A percentile compares a stretch with the other conserved stretches of the same genome.
Evolutionary conservation across 129 eudicot genomes (phyloP).

Genomic region (Flaveria brownii): DNA sequence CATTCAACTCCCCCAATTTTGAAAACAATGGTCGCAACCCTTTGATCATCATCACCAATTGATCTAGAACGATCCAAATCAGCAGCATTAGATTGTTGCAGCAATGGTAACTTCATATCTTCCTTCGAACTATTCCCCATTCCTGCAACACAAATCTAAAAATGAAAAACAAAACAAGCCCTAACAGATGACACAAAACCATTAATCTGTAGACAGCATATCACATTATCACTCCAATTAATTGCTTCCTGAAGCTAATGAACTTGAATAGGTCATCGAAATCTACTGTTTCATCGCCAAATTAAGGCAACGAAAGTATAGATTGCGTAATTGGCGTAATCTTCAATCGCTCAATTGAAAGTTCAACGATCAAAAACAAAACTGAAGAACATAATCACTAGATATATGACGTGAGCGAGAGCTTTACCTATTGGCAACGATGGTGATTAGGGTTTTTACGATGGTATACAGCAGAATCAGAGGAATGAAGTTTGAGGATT

Average conservation of each 20-base stretch:
- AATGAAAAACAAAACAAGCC: not conserved
- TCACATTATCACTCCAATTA: too few relatives aligned
- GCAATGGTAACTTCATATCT: conserved; percentile 65
- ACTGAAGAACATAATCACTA: not conserved
- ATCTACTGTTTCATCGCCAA: too few relatives aligned
- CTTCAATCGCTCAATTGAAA: not conserved
- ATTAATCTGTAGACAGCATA: too few relatives aligned
- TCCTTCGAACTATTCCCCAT: conserved; percentile 63
- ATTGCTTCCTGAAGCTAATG: too few relatives aligned
- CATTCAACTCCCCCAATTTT: conserved; percentile 57
- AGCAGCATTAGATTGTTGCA: conserved; percentile 45
- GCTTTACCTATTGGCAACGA: conserved; percentile 17
- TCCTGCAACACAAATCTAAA: conserved; percentile 18
- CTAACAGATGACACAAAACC: too few relatives aligned
- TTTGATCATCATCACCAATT: conserved; percentile 32
- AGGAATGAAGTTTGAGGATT: conserved; percentile 30
- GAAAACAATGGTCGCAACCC: conserved; percentile 44
- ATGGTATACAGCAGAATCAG: not conserved
- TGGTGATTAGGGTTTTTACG: conserved; percentile 23
- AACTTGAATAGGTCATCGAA: too few relatives aligned
- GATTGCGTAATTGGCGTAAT: too few relatives aligned
- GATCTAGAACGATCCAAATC: conserved; percentile 28
- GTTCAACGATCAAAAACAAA: not conserved
- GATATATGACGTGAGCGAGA: not conserved
- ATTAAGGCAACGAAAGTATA: too few relatives aligned